A percentile compares a stretch with the other conserved stretches of the same genome.
These are phyloP conservation scores for Begonia fuchsioides DNA, from an alignment of 306 rosid species.

Conservation along the genomic window DNA sequence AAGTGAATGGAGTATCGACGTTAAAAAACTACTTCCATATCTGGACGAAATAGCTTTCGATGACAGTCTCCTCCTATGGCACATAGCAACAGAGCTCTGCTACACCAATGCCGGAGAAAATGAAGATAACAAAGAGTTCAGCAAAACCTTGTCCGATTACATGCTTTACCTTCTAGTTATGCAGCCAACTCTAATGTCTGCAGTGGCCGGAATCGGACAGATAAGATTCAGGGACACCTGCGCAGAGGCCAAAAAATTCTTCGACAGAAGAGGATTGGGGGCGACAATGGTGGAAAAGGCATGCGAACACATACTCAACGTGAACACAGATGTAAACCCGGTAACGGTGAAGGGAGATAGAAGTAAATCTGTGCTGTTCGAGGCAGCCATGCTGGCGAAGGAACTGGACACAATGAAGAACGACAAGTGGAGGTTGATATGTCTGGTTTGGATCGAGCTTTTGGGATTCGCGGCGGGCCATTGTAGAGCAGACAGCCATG, in stretches of 20 bases:
- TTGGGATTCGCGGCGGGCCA: constrained; percentile 19
- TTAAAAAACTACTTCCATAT: not conserved
- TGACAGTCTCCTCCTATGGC: constrained; percentile 21
- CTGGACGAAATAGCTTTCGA: constrained; percentile 14
- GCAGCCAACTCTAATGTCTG: constrained; percentile 21
- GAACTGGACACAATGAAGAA: not conserved
- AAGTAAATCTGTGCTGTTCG: constrained; percentile 25
- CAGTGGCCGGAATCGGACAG: constrained; percentile 18
- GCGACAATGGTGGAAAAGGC: not conserved
- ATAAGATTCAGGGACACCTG: constrained; percentile 14
- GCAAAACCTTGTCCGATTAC: constrained; percentile 22
- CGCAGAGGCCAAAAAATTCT: constrained; percentile 18
- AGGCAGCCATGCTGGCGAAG: constrained; percentile 11
- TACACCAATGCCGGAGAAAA: not conserved
- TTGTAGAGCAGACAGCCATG: constrained; percentile 16
- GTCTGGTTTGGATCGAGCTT: constrained; percentile 19
- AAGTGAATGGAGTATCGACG: not conserved
- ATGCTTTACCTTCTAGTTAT: constrained; percentile 24
- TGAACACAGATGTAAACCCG: constrained; percentile 3
- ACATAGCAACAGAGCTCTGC: constrained; percentile 34
- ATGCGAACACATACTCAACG: not conserved
- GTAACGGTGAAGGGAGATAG: constrained; percentile 15
- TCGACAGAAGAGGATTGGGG: constrained; percentile 5
- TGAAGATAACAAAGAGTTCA: not conserved
- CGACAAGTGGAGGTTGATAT: constrained; percentile 13